Base-by-base conservation (phyloP, 495 filamentous ascomycete genomes). In the Hamigera avellanea region DNA sequence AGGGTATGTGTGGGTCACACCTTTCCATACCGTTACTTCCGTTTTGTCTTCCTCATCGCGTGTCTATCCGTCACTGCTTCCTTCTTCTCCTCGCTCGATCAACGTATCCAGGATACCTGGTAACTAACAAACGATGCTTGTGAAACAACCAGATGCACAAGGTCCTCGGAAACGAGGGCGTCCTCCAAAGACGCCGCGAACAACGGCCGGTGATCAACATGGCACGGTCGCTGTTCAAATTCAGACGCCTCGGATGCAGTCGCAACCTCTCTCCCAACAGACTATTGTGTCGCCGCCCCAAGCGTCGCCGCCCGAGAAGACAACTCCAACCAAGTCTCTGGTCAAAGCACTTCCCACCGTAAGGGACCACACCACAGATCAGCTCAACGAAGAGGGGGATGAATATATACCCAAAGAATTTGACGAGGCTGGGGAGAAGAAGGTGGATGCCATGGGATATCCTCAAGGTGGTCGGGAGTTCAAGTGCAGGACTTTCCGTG, bases 281-380 rank as follows among this genome's bases (percentile, higher is more conserved):
- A 49, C 40, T 29, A 56, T 57, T 14, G 49, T 52, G 14, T 75
- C 79, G 12, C 80, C 85, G 13, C 69, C 74, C 27, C 81, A 87
- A 41, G 66, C 76, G 12, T 93, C 91, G 27, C 78, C 80, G 26
- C 80, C 82, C 7, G 72, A 83, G 18, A 93, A 88, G 61, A 66
- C 79, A 1, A 88, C 87, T 1, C 86, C 93, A n/a, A 80, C 84
- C 13, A 96, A 95, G 59, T 54, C 72, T 2, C 80, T 89, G 8
- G 67, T 99, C 44, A 99, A 99, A 61, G 91, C 91, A 0, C 70
- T 99, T 14, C 91, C 91, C 15, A 96, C 91, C 10, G 93, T 96
- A 9, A 67, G 91, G 41, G 91, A 99, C 52, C 91, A 99, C 52
- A 99, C 91, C 8, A 96, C 93, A 3, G 91, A 99, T 59, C 88